phyloP scores from a whole-genome alignment of 2,329 filamentous ascomycete species.

The Aspergillus neoniger region DNA sequence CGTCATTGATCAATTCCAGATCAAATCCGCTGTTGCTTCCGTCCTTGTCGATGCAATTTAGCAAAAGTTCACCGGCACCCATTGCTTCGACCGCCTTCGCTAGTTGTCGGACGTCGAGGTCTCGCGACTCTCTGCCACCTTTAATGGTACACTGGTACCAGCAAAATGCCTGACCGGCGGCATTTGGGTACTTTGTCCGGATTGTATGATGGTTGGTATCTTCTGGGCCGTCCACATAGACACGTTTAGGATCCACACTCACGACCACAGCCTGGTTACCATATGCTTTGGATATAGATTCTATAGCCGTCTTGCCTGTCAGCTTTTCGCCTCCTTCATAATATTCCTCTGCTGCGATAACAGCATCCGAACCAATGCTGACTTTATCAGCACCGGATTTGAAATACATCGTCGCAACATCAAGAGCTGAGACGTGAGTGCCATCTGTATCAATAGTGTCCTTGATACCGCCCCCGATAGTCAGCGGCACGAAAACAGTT shows the following conservation, averaged over 20 bases:
- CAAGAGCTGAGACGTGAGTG: slow-evolving; percentile 80
- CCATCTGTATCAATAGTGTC: slow-evolving; percentile 90
- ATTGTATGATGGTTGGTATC: slow-evolving; percentile 76
- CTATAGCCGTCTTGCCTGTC: slow-evolving; percentile 84
- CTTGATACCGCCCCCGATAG: slow-evolving; percentile 91
- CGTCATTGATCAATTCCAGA: slow-evolving; percentile 82
- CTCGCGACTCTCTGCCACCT: slow-evolving; percentile 89
- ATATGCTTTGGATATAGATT: slow-evolving; percentile 90
- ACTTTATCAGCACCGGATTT: slow-evolving; percentile 96
- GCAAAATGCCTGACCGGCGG: slow-evolving; percentile 76
- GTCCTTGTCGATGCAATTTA: slow-evolving; percentile 98
- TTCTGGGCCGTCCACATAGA: slow-evolving; percentile 72
- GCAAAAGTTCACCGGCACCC: slow-evolving; percentile 88
- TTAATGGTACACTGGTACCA: slow-evolving; percentile 99
- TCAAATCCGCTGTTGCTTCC: slow-evolving; percentile 95
- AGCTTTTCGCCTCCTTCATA: slow-evolving; percentile 69
- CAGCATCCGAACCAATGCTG: slow-evolving; percentile 92
- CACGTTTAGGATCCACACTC: slow-evolving; percentile 86
- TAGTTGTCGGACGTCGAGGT: slow-evolving; percentile 89
- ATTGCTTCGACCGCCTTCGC: slow-evolving; percentile 89
- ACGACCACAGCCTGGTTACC: slow-evolving; percentile 97
- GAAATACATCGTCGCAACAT: slow-evolving; percentile 97
- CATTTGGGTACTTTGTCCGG: slow-evolving; percentile 68
- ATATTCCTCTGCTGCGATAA: slow-evolving; percentile 89
- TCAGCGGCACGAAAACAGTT: slow-evolving; percentile 93